These are phyloP conservation scores for Fragaria nilgerrensis DNA, from an alignment of 306 rosid species.

Conservation along the genomic window DNA sequence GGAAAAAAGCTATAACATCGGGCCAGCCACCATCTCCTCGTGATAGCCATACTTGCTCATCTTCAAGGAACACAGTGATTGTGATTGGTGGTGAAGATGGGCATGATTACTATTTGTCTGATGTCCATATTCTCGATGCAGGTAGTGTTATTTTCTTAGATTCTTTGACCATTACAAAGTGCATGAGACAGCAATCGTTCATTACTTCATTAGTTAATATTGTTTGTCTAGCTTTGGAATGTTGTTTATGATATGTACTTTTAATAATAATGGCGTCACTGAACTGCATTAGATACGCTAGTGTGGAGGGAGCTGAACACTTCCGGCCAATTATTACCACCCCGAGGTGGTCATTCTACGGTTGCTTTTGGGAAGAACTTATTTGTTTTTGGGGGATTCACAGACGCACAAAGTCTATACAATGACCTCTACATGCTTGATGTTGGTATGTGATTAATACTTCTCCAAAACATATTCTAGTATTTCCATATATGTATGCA, in stretches of 20 bases:
- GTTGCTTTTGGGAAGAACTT: slow-evolving; percentile 81
- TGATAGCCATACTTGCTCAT: slow-evolving; percentile 91
- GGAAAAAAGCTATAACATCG: slow-evolving; percentile 76
- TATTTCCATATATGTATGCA: background rate
- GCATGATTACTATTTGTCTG: slow-evolving; percentile 82
- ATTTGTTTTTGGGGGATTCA: slow-evolving; percentile 96
- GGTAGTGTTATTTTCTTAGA: slow-evolving; percentile 42
- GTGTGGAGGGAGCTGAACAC: slow-evolving; percentile 87
- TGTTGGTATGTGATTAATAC: slow-evolving; percentile 61
- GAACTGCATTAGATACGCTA: slow-evolving; percentile 65
- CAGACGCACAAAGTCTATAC: slow-evolving; percentile 89
- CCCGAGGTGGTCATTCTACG: slow-evolving; percentile 96
- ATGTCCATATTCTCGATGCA: slow-evolving; percentile 93
- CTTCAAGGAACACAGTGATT: slow-evolving; percentile 82
- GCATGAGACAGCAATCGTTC: background rate
- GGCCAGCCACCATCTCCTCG: slow-evolving; percentile 95
- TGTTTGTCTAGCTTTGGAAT: slow-evolving; percentile 1
- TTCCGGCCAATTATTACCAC: slow-evolving; percentile 73
- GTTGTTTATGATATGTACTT: slow-evolving; percentile 12
- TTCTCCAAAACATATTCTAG: background rate
- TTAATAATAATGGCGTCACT: slow-evolving; percentile 28
- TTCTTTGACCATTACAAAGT: background rate
- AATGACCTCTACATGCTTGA: slow-evolving; percentile 83
- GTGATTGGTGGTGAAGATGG: slow-evolving; percentile 95
- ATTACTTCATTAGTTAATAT: slow-evolving; percentile 1